These are phyloP conservation scores for Venturia pyrina DNA, from an alignment of 2,329 filamentous ascomycete species.

Conservation along the genomic window DNA sequence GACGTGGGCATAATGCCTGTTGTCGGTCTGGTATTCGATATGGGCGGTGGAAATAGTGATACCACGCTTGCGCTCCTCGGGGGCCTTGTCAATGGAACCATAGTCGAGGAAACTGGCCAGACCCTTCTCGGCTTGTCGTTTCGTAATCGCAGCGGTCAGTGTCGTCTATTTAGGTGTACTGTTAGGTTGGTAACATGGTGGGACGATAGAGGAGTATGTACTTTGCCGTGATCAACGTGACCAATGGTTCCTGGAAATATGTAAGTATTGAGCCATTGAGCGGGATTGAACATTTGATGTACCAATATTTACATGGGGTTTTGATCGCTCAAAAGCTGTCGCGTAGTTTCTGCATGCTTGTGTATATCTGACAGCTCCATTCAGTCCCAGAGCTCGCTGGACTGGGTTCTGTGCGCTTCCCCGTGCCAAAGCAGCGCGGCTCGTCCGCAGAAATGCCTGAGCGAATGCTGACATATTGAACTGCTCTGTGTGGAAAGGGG, in stretches of 20 bases:
- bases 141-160: conserved; percentile 96
- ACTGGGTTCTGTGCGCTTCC: conserved; percentile 65
- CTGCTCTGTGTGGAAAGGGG: conserved; percentile 14
- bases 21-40: conserved; percentile 94
- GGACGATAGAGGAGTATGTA: conserved; percentile 30
- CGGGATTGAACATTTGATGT: conserved; percentile 21
- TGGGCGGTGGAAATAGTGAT: conserved; percentile 98
- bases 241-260: conserved; percentile 73
- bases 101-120: conserved; percentile 93
- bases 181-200: neutral
- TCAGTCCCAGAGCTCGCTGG: conserved; percentile 55
- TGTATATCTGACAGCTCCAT: conserved; percentile 54
- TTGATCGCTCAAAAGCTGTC: conserved; percentile 66
- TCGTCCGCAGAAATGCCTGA: conserved; percentile 74
- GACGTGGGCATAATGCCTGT: conserved; percentile 97
- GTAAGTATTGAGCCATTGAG: neutral
- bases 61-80: conserved; percentile 98
- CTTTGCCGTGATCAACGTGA: conserved; percentile 99
- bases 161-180: conserved; percentile 59
- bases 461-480: conserved; percentile 70
- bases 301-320: conserved; percentile 99
- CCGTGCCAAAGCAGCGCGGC: conserved; percentile 62
- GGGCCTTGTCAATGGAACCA: conserved; percentile 96
- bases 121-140: conserved; percentile 92
- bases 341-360: conserved; percentile 55